Evolutionary conservation across 169 alveolate genomes (phyloP).

Genomic region (Toxoplasma gondii): DNA sequence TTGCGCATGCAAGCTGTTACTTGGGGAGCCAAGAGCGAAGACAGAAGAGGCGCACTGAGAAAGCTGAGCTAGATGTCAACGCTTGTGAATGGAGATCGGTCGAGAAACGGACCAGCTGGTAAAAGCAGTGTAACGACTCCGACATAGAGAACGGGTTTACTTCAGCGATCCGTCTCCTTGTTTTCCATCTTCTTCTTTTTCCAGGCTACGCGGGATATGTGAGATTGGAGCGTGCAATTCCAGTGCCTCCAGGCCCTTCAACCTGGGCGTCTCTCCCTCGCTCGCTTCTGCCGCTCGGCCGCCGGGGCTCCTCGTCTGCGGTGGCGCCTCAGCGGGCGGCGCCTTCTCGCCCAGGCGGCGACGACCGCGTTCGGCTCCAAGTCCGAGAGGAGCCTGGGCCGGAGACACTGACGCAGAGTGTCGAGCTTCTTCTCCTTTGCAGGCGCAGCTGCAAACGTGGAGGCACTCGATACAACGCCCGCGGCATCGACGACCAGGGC

Average conservation of each 20-base stretch:
- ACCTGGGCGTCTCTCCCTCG: background rate
- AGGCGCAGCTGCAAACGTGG: conserved; percentile 80
- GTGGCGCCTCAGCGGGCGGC: background rate
- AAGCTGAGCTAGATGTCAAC: too few species aligned
- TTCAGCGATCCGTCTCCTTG: too few species aligned
- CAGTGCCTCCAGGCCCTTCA: background rate
- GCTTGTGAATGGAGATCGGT: too few species aligned
- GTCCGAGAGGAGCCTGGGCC: background rate
- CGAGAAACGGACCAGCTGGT: too few species aligned
- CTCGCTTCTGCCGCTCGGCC: background rate
- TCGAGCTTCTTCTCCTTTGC: conserved; percentile 73
- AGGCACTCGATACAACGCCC: conserved; percentile 80
- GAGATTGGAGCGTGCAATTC: background rate
- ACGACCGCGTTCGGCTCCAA: background rate
- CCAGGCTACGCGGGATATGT: conserved; percentile 4
- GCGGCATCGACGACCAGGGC: conserved; percentile 82
- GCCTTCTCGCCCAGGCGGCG: background rate
- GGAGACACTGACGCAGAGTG: background rate
- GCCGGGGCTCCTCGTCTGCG: background rate
- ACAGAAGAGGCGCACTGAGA: too few species aligned
- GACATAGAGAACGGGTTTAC: too few species aligned
- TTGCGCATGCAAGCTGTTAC: too few species aligned
- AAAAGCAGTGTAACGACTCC: too few species aligned
- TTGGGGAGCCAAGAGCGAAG: background rate
- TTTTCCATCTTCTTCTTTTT: background rate